A percentile compares a stretch with the other conserved stretches of the same genome.
Evolutionary conservation across 306 rosid species (phyloP).

Genomic region (Carpinus viminea): DNA sequence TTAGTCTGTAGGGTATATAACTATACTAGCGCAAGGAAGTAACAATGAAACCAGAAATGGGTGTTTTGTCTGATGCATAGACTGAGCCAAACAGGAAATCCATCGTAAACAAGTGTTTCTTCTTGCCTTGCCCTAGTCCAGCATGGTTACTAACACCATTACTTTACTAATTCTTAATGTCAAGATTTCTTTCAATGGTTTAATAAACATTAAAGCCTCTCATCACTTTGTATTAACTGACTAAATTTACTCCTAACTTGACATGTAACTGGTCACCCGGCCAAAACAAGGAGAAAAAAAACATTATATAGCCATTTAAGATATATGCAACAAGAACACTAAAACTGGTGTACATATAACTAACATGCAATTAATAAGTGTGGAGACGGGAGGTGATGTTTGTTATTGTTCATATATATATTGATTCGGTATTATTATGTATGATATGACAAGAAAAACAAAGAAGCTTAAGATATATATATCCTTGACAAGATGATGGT

Average conservation of each 20-base stretch:
- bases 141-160: not conserved
- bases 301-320: not conserved
- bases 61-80: not conserved
- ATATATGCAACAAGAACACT: not conserved
- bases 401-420: too few species aligned
- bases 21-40: not conserved
- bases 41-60: not conserved
- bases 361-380: not conserved
- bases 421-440: too few species aligned
- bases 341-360: not conserved
- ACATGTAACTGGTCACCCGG: too few species aligned
- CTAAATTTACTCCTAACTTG: too few species aligned
- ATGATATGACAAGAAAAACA: too few species aligned
- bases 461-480: not conserved
- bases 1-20: not conserved
- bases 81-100: not conserved
- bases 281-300: too few species aligned
- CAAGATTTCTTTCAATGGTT: too few species aligned
- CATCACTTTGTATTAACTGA: too few species aligned
- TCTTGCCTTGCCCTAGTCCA: not conserved
- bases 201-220: too few species aligned
- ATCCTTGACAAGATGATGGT: constrained; percentile 26
- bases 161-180: not conserved
- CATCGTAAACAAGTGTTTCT: not conserved
- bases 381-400: not conserved